Percentiles rank a stretch among this genome's conserved stretches.
Conservation (phyloP, 768 basidiomycete genomes). For the Suillus cothurnatus region DNA sequence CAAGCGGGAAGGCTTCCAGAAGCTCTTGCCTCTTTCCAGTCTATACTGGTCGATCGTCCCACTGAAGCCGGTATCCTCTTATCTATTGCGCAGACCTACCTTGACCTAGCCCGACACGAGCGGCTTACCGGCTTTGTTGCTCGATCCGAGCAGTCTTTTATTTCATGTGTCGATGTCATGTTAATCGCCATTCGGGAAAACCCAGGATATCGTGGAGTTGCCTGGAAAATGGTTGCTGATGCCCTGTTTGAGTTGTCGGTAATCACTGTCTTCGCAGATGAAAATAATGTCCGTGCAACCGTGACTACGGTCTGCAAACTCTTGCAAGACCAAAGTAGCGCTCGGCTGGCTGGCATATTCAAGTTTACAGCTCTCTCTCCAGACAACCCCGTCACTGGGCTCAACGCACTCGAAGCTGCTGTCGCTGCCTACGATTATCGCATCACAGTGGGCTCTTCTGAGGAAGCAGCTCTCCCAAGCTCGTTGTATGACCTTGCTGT, state of each 20-base stretch:
- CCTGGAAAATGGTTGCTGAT: conserved; percentile 87
- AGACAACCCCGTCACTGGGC: conserved; percentile 29
- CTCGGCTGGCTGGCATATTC: conserved; percentile 46
- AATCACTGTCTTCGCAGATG: conserved; percentile 50
- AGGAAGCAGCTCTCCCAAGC: conserved; percentile 52
- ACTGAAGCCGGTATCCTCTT: conserved; percentile 72
- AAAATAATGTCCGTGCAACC: conserved; percentile 36
- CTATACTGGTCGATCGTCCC: conserved; percentile 56
- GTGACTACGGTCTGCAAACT: conserved; percentile 40
- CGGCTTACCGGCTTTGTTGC: conserved; percentile 67
- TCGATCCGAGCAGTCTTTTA: conserved; percentile 74
- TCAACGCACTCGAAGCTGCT: conserved; percentile 51
- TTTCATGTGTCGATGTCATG: conserved; percentile 56
- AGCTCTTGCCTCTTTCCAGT: conserved; percentile 68
- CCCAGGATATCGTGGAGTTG: conserved; percentile 66
- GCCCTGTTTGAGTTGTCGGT: conserved; percentile 67
- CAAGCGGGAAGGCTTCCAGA: conserved; percentile 74
- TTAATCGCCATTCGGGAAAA: conserved; percentile 50
- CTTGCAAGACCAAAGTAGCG: conserved; percentile 42
- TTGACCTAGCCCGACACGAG: conserved; percentile 72
- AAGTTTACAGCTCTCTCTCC: conserved; percentile 29
- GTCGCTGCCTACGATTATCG: conserved; percentile 64
- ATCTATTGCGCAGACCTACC: conserved; percentile 68
- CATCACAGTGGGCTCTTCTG: conserved; percentile 55
- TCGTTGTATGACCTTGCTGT: conserved; percentile 77